A percentile compares a stretch with the other conserved stretches of the same genome.
These are phyloP conservation scores for Skeletonema marinoi DNA, from an alignment of 108 stramenopile genomes.

Conservation along the genomic window DNA sequence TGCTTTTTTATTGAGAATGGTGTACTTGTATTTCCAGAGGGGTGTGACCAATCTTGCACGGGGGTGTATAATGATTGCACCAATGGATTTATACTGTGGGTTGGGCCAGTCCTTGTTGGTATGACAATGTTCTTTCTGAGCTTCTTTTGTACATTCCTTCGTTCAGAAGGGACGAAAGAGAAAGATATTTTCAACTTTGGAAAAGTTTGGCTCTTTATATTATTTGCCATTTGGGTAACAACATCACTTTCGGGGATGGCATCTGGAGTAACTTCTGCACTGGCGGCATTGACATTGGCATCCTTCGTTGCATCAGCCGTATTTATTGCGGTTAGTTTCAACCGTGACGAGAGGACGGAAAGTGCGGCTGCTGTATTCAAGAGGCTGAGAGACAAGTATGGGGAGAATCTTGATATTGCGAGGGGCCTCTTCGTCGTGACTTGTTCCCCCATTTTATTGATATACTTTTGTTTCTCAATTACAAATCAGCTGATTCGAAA, in stretches of 20 bases:
- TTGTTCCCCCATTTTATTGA: slow-evolving; percentile 31
- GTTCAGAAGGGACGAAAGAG: slow-evolving; percentile 26
- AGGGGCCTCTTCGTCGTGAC: slow-evolving; percentile 40
- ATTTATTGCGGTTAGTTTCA: slow-evolving; percentile 38
- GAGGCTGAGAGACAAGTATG: slow-evolving; percentile 41
- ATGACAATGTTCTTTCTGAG: slow-evolving; percentile 46
- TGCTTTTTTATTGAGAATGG: slow-evolving; percentile 27
- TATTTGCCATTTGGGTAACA: slow-evolving; percentile 53
- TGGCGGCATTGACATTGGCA: slow-evolving; percentile 46
- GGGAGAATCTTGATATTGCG: slow-evolving; percentile 35
- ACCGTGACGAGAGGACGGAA: slow-evolving; percentile 13
- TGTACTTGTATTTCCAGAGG: slow-evolving; percentile 18
- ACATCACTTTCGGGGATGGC: slow-evolving; percentile 51
- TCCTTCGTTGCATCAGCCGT: slow-evolving; percentile 44
- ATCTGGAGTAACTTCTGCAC: slow-evolving; percentile 38
- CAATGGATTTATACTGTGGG: slow-evolving; percentile 57
- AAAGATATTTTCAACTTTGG: slow-evolving; percentile 52
- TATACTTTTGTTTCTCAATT: slow-evolving; percentile 43
- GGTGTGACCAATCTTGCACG: slow-evolving; percentile 22
- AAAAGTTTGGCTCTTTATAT: slow-evolving; percentile 49
- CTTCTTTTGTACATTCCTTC: slow-evolving; percentile 56
- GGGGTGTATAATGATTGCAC: slow-evolving; percentile 41
- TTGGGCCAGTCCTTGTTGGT: slow-evolving; percentile 42
- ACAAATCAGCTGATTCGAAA: slow-evolving; percentile 45
- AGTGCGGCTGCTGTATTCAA: slow-evolving; percentile 23